Conservation (phyloP, 2,329 filamentous ascomycete genomes). For the Nigrospora osmanthi region DNA sequence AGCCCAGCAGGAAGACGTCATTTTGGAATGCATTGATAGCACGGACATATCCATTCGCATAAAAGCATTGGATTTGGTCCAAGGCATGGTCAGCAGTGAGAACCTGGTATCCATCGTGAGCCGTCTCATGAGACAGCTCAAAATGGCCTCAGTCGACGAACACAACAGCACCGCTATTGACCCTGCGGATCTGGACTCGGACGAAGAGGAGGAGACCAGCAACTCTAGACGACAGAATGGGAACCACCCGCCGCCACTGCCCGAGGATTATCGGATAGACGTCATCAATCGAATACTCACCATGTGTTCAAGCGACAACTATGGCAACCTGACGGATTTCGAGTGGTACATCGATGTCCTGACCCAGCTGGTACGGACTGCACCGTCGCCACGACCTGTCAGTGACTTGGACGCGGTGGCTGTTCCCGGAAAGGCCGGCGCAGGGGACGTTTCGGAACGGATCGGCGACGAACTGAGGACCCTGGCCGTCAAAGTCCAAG, state of each 20-base stretch:
- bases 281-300: conserved; percentile 77
- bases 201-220: conserved; percentile 37
- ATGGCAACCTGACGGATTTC: conserved; percentile 79
- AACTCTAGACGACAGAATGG: conserved; percentile 21
- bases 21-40: conserved; percentile 92
- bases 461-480: conserved; percentile 86
- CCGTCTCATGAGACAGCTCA: conserved; percentile 80
- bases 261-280: conserved; percentile 77
- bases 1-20: conserved; percentile 88
- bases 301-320: conserved; percentile 88
- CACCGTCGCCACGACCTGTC: conserved; percentile 39
- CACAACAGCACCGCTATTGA: conserved; percentile 32
- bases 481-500: conserved; percentile 84
- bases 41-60: conserved; percentile 92
- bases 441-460: conserved; percentile 51
- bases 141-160: conserved; percentile 51
- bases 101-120: conserved; percentile 80
- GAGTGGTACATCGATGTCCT: conserved; percentile 96
- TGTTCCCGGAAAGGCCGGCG: conserved; percentile 18
- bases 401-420: conserved; percentile 24
- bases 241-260: conserved; percentile 52
- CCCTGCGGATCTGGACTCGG: conserved; percentile 39
- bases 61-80: conserved; percentile 83
- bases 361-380: conserved; percentile 72
- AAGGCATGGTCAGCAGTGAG: conserved; percentile 86